Conservation (phyloP, 139 green algal species). For the Chlorella sp. region DNA sequence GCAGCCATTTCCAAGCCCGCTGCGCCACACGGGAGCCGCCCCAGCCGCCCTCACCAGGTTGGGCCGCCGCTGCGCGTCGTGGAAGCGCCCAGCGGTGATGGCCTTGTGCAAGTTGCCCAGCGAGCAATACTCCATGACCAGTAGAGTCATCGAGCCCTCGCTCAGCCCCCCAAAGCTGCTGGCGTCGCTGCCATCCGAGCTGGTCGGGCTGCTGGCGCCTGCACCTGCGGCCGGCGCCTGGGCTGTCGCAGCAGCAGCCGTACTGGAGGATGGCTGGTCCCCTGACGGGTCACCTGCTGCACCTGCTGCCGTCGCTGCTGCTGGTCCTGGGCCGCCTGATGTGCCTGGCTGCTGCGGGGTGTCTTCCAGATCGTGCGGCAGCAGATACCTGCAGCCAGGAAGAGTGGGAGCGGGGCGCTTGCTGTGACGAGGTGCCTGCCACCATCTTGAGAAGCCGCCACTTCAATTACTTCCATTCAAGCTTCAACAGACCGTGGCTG, state of each 20-base stretch:
- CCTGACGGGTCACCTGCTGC: neutral
- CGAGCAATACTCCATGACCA: conserved; percentile 19
- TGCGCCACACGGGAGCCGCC: no score
- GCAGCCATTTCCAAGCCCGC: neutral
- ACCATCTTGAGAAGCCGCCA: no score
- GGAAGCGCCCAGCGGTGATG: neutral
- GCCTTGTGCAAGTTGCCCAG: conserved; percentile 26
- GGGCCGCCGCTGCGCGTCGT: neutral
- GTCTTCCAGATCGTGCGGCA: neutral
- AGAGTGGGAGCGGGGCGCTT: no score
- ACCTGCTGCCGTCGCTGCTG: neutral
- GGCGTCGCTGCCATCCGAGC: neutral
- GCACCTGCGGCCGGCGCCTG: neutral
- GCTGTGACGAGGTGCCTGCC: no score
- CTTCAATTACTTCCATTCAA: no score
- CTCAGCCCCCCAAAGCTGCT: neutral
- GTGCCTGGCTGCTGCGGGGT: no score
- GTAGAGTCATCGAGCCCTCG: neutral
- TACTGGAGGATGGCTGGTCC: neutral
- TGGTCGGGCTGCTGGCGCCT: neutral
- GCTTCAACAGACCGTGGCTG: no score
- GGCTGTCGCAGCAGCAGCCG: neutral
- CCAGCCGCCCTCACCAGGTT: conserved; percentile 1
- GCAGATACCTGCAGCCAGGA: neutral
- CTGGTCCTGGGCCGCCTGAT: neutral